A percentile compares a stretch with the other conserved stretches of the same genome.
These are phyloP conservation scores for Globisporangium rhizosaccharum DNA, from an alignment of 352 stramenopile genomes.

Conservation along the genomic window DNA sequence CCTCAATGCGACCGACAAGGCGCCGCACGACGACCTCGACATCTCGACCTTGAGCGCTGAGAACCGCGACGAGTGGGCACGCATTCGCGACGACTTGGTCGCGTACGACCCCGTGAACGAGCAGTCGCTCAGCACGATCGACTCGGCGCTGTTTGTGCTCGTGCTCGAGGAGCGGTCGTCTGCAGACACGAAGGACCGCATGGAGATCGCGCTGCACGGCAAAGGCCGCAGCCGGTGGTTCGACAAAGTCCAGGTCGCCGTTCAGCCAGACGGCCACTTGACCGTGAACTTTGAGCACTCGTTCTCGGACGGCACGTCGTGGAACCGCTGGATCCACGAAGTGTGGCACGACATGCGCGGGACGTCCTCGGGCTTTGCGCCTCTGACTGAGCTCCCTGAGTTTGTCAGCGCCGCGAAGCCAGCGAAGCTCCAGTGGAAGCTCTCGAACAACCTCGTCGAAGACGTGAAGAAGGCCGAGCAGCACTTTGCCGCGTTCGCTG, in stretches of 20 bases:
- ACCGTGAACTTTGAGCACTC: slow-evolving; percentile 94
- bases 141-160: slow-evolving; percentile 88
- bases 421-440: slow-evolving; percentile 58
- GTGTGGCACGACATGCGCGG: slow-evolving; percentile 87
- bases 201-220: slow-evolving; percentile 81
- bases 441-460: slow-evolving; percentile 71
- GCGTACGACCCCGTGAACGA: slow-evolving; percentile 61
- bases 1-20: slow-evolving; percentile 43
- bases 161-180: slow-evolving; percentile 79
- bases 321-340: slow-evolving; percentile 91
- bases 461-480: slow-evolving; percentile 66
- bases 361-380: slow-evolving; percentile 66
- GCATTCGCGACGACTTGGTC: slow-evolving; percentile 68
- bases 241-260: slow-evolving; percentile 91
- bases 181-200: slow-evolving; percentile 62
- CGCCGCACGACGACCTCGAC: slow-evolving; percentile 50
- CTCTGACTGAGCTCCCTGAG: slow-evolving; percentile 59
- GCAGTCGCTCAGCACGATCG: slow-evolving; percentile 70
- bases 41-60: slow-evolving; percentile 76
- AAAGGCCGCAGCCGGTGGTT: slow-evolving; percentile 87
- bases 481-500: slow-evolving; percentile 58
- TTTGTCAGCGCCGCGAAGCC: slow-evolving; percentile 40
- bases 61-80: slow-evolving; percentile 83
- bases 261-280: slow-evolving; percentile 75
- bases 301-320: slow-evolving; percentile 90